Percentiles rank a stretch among this genome's conserved stretches.
Evolutionary conservation across 805 yeast species (phyloP).

Genomic region (Suhomyces xylopsoci): DNA sequence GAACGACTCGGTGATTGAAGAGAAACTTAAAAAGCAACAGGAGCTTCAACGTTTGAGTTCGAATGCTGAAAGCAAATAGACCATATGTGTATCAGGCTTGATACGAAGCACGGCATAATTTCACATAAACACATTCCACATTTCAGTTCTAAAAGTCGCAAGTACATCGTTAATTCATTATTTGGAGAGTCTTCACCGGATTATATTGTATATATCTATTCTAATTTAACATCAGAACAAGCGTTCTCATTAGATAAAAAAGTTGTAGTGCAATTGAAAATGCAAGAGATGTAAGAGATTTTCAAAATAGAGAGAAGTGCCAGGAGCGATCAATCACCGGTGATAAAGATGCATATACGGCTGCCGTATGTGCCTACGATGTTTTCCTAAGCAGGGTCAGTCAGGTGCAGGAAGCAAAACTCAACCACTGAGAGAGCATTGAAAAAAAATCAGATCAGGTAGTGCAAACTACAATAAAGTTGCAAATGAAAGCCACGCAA

Average conservation of each 20-base stretch:
- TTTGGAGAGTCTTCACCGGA: not conserved
- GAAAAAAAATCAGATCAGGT: not conserved
- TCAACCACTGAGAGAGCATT: not conserved
- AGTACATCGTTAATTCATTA: not conserved
- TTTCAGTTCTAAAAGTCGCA: not conserved
- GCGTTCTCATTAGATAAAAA: not conserved
- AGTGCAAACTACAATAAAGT: not conserved
- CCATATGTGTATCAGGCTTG: not conserved
- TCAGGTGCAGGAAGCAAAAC: not conserved
- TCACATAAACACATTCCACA: not conserved
- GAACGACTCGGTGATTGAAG: slow-evolving; percentile 39
- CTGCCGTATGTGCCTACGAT: not conserved
- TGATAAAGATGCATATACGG: not conserved
- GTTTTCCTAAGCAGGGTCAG: not conserved
- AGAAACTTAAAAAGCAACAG: slow-evolving; percentile 20
- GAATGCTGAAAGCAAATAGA: not conserved
- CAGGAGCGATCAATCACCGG: not conserved
- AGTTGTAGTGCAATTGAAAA: not conserved
- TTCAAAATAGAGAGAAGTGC: not conserved
- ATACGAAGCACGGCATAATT: not conserved
- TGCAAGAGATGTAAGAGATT: not conserved
- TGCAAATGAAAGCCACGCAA: not conserved
- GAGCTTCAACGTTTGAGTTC: slow-evolving; percentile 3
- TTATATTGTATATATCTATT: not conserved
- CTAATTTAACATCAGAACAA: not conserved